Conservation (phyloP, 139 green algal species). For the Chlorokybus atmophyticus region DNA sequence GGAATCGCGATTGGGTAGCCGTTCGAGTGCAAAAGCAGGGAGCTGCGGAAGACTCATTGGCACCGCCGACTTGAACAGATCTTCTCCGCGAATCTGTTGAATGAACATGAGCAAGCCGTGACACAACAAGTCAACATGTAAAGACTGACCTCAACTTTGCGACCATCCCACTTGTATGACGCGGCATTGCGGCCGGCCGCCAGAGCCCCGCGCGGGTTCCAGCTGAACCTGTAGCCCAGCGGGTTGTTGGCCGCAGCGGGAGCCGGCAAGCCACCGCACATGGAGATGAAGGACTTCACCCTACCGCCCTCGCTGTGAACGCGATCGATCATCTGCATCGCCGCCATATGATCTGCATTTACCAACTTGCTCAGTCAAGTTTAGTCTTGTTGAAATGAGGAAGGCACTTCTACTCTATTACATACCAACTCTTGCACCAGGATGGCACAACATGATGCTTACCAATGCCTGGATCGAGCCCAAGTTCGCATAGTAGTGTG, state of each 20-base stretch:
- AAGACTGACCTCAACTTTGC: too few species aligned
- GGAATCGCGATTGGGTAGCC: constrained; percentile 16
- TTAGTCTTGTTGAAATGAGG: too few species aligned
- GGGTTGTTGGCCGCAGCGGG: constrained; percentile 12
- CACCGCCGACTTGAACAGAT: constrained; percentile 2
- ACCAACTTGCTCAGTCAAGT: too few species aligned
- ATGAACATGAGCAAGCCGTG: too few species aligned
- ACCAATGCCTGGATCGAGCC: constrained; percentile 21
- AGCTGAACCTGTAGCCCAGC: constrained; percentile 22
- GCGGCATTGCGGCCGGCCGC: constrained; percentile 10
- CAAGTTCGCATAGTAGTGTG: constrained; percentile 16
- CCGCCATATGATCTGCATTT: constrained; percentile 21
- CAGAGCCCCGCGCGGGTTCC: constrained; percentile 1
- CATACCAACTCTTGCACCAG: too few species aligned
- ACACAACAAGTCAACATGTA: too few species aligned
- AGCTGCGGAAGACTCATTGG: neutral
- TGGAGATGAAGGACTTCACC: constrained; percentile 13
- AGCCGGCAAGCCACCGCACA: constrained; percentile 14
- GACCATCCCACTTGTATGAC: neutral
- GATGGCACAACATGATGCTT: too few species aligned
- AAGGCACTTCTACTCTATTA: too few species aligned
- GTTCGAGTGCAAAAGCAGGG: constrained; percentile 12
- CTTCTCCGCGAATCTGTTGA: constrained; percentile 3
- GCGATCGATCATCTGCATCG: constrained; percentile 20
- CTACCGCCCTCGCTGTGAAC: constrained; percentile 6